Evolutionary conservation across 495 filamentous ascomycete genomes (phyloP).

Genomic region (Acidiella bohemica): DNA sequence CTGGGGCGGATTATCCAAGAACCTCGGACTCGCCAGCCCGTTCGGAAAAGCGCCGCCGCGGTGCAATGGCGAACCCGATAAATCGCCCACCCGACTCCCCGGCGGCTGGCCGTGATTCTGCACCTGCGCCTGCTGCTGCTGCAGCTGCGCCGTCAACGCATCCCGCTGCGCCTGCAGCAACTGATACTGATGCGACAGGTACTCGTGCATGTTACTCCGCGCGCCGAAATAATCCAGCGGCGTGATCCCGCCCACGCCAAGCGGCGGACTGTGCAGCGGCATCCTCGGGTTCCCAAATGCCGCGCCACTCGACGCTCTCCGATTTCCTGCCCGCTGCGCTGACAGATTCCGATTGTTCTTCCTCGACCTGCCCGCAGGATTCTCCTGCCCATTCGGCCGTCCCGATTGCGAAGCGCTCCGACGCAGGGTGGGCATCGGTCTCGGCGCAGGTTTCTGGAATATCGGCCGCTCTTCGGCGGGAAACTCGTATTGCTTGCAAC

Average conservation of each 20-base stretch:
- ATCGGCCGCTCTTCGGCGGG: conserved; percentile 70
- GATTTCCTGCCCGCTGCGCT: conserved; percentile 26
- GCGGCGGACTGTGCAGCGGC: conserved; percentile 24
- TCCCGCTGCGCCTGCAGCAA: conserved; percentile 53
- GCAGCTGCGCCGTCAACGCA: conserved; percentile 39
- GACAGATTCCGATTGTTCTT: conserved; percentile 24
- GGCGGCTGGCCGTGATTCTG: background rate
- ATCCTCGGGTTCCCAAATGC: conserved; percentile 23
- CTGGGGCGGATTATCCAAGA: conserved; percentile 36
- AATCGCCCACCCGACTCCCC: conserved; percentile 5
- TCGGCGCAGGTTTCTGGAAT: conserved; percentile 56
- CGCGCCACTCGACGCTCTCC: conserved; percentile 28
- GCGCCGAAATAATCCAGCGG: conserved; percentile 23
- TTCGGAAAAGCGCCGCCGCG: conserved; percentile 19
- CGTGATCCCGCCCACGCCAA: conserved; percentile 2
- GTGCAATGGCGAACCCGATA: conserved; percentile 24
- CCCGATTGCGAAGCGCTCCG: conserved; percentile 37
- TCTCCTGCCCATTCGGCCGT: conserved; percentile 13
- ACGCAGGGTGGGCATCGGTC: conserved; percentile 46
- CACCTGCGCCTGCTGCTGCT: conserved; percentile 16
- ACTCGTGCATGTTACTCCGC: conserved; percentile 35
- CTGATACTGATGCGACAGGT: conserved; percentile 51
- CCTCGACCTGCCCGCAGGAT: conserved; percentile 29
- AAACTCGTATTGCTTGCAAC: conserved; percentile 73
- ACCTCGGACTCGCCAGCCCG: conserved; percentile 31